These are phyloP conservation scores for Hyphodiscus sp. DNA, from an alignment of 2,329 filamentous ascomycete species.

Conservation along the genomic window DNA sequence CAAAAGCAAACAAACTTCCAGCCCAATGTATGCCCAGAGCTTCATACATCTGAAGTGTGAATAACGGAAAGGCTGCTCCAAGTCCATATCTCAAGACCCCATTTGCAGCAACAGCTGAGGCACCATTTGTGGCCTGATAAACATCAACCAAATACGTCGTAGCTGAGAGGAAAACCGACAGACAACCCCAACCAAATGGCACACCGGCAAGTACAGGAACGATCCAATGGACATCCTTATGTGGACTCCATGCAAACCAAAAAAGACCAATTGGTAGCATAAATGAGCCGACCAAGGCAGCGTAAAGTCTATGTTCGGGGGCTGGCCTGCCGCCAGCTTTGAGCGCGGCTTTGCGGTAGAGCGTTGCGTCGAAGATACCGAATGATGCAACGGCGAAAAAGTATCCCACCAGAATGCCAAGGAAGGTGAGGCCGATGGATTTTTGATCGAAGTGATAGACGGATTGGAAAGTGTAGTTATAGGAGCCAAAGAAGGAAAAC, in stretches of 20 bases:
- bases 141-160: constrained; percentile 25
- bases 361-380: constrained; percentile 44
- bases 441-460: constrained; percentile 40
- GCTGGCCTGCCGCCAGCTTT: constrained; percentile 27
- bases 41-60: constrained; percentile 42
- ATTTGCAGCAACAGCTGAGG: constrained; percentile 26
- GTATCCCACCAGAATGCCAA: constrained; percentile 22
- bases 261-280: constrained; percentile 23
- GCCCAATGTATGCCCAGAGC: constrained; percentile 37
- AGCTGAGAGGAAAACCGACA: constrained; percentile 44
- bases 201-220: constrained; percentile 24
- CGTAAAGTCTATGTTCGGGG: constrained; percentile 52
- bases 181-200: constrained; percentile 51
- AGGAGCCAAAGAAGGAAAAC: constrained; percentile 48
- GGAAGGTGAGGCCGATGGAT: constrained; percentile 21
- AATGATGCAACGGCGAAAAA: constrained; percentile 31
- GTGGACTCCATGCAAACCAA: constrained; percentile 32
- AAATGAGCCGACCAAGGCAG: constrained; percentile 42
- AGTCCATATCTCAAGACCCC: constrained; percentile 23
- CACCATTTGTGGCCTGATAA: constrained; percentile 18
- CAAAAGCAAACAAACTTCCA: constrained; percentile 36
- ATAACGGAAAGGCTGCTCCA: constrained; percentile 26
- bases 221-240: constrained; percentile 23
- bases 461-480: constrained; percentile 42
- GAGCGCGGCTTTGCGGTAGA: constrained; percentile 35